These are phyloP conservation scores for apple (Malus domestica) DNA, from an alignment of 306 rosid species.

Conservation along the genomic window DNA sequence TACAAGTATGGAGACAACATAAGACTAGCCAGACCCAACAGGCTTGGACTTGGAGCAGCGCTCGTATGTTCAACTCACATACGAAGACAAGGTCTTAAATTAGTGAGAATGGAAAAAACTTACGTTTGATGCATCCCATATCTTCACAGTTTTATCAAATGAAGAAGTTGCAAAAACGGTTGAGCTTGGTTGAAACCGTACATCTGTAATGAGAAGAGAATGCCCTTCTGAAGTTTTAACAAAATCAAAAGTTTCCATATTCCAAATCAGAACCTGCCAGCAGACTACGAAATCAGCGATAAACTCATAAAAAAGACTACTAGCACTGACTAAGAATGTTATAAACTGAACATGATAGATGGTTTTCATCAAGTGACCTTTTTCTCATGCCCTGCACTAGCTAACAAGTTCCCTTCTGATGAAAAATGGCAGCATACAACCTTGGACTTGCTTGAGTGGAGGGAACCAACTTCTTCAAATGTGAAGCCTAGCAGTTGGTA, in stretches of 20 bases:
- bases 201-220: constrained; percentile 46
- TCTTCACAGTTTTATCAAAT: constrained; percentile 45
- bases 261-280: constrained; percentile 56
- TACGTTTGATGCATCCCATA: constrained; percentile 62
- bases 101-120: constrained; percentile 12
- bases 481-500: constrained; percentile 29
- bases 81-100: background rate
- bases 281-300: constrained; percentile 14
- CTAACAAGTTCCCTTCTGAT: constrained; percentile 47
- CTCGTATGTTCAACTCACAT: background rate
- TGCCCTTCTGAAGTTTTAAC: constrained; percentile 38
- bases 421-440: constrained; percentile 63
- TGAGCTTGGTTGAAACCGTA: constrained; percentile 49
- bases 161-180: constrained; percentile 65
- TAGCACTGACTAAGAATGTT: constrained; percentile 7
- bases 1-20: background rate
- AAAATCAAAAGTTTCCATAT: constrained; percentile 36
- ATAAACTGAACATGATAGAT: constrained; percentile 9
- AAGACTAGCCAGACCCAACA: background rate
- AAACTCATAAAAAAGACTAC: constrained; percentile 15
- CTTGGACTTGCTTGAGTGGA: constrained; percentile 36
- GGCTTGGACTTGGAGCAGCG: background rate
- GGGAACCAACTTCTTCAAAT: constrained; percentile 42
- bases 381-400: constrained; percentile 51
- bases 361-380: constrained; percentile 36